Conservation (phyloP, 306 rosid genomes). For the Cyclanthera cordifolia region DNA sequence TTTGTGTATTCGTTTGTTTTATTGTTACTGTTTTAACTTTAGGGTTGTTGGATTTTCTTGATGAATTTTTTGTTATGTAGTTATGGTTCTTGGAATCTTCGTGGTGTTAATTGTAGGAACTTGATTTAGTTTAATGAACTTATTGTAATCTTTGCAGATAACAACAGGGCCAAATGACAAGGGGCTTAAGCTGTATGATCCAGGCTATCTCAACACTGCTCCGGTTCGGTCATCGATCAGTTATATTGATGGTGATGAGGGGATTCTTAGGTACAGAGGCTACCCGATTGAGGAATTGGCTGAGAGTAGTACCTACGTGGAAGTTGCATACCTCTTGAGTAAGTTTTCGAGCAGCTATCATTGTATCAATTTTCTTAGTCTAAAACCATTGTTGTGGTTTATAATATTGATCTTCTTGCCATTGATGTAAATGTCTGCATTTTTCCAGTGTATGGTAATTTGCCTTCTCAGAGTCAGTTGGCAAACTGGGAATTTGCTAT, state of each 20-base stretch:
- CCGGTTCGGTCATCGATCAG: slow-evolving; percentile 72
- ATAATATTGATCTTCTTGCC: too few relatives aligned
- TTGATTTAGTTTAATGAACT: neutral
- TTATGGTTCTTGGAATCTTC: neutral
- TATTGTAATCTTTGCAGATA: slow-evolving; percentile 31
- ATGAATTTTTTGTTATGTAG: neutral
- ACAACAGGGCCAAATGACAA: slow-evolving; percentile 56
- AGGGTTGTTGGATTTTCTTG: too few relatives aligned
- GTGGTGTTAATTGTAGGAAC: neutral
- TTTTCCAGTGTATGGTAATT: slow-evolving; percentile 70
- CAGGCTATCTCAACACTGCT: slow-evolving; percentile 83
- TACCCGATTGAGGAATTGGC: slow-evolving; percentile 89
- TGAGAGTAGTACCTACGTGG: slow-evolving; percentile 58
- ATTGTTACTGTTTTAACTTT: too few relatives aligned
- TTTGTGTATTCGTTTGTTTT: neutral
- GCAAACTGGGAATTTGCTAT: slow-evolving; percentile 72
- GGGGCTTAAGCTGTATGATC: slow-evolving; percentile 83
- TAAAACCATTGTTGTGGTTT: neutral
- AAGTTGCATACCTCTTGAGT: slow-evolving; percentile 79
- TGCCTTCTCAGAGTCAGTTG: slow-evolving; percentile 63
- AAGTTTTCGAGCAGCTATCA: slow-evolving; percentile 15
- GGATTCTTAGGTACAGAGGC: slow-evolving; percentile 80
- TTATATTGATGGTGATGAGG: slow-evolving; percentile 83
- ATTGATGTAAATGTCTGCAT: neutral
- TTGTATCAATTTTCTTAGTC: neutral